Base-by-base conservation (phyloP, 1,284 basidiomycete genomes). In the Heterobasidion irregulare region DNA sequence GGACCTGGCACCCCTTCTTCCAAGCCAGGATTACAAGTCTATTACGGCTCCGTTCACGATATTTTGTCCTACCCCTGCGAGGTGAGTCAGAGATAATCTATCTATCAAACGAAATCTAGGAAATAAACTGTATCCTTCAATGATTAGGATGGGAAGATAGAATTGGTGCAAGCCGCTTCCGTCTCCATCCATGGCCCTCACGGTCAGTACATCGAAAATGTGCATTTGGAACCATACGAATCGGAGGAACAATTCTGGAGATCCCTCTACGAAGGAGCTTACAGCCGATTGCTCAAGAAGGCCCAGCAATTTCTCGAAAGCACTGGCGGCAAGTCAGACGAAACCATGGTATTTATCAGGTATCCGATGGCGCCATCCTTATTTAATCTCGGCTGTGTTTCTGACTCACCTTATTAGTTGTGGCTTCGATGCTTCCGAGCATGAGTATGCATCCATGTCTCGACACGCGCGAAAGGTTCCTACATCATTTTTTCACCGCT, bases 361-460 rank as follows among this genome's bases (percentile, higher is more conserved):
- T 86, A 19, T n/a, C 73, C 38, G 26, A 26, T 26, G 26, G 5
- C 26, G 26, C 16, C 9, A 10, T 62, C 10, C 13, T 43, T n/a
- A 18, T 13, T 2, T 51, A 26, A 15, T 13, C 38, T 36, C 10
- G n/a, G 43, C 15, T n/a, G 18, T 18, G 16, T 57, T 10, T 50
- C n/a, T 36, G 51, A 19, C 15, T 12, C 15, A 19, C 32, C 18
- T 46, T 53, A 12, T 0, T 8, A 87, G 86, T 59, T 89, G 84
- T 58, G 96, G 96, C 1, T 94, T 98, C 70, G 96, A 98, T 63
- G 95, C 94, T 0, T 92, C 88, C 57, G 88, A 94, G 64, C 92
- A 98, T 68, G 95, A 99, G 66, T 86, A 90, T 61, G 74, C 83
- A 4, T 88, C 86, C 6, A 99, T 99, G 96, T 93, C 92, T 48